phyloP scores from a whole-genome alignment of 2,329 filamentous ascomycete genomes.

The Aspergillus sp. region DNA sequence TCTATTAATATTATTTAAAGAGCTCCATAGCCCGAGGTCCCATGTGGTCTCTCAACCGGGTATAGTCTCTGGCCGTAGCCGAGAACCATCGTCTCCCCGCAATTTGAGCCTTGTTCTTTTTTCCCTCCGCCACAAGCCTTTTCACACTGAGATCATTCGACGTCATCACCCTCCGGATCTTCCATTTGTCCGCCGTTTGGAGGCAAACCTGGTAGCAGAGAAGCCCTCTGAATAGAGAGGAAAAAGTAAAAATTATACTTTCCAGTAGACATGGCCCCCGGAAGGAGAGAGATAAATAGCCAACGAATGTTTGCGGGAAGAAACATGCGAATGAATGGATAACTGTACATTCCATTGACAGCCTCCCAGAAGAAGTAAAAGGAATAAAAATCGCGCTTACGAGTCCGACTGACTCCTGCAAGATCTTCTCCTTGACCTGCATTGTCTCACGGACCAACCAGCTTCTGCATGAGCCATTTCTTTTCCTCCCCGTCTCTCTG shows the following conservation, averaged over 20 bases:
- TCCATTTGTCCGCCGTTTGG: conserved; percentile 12
- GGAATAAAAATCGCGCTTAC: neutral
- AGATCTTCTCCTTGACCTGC: neutral
- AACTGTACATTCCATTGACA: neutral
- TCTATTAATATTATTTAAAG: no score
- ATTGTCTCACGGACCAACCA: neutral
- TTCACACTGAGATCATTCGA: conserved; percentile 17
- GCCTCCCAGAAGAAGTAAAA: neutral
- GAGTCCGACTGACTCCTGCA: neutral
- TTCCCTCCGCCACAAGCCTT: conserved; percentile 5
- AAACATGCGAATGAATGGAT: neutral
- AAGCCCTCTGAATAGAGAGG: neutral
- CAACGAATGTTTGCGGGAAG: neutral
- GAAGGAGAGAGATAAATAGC: neutral
- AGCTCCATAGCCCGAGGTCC: neutral
- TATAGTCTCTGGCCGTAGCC: conserved; percentile 11
- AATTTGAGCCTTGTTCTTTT: conserved; percentile 12
- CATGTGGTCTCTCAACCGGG: conserved; percentile 13
- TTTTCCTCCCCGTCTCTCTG: conserved; percentile 9
- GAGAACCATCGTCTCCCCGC: conserved; percentile 17
- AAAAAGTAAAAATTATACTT: neutral
- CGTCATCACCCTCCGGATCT: conserved; percentile 17
- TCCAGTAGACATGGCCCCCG: neutral
- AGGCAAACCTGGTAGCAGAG: neutral
- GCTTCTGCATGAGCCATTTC: conserved; percentile 19